Evolutionary conservation across 257 asterid species (phyloP).

Genomic region (Solanum paucissectum): DNA sequence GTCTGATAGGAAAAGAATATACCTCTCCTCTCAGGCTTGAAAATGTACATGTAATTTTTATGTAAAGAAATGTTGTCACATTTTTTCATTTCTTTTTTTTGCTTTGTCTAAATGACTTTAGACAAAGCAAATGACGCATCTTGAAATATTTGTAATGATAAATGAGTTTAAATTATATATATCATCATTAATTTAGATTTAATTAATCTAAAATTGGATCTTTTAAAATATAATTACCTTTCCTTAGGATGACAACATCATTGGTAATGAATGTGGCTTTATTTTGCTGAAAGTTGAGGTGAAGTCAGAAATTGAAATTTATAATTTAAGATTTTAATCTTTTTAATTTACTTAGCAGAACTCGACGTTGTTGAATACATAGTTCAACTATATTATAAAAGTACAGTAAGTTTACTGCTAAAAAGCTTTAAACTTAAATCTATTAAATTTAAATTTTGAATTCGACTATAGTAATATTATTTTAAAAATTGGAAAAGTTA

Average conservation of each 20-base stretch:
- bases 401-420: rapidly evolving
- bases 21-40: background rate
- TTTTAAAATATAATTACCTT: background rate
- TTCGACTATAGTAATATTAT: background rate
- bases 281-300: rapidly evolving
- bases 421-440: background rate
- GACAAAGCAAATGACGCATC: background rate
- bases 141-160: background rate
- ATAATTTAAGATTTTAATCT: background rate
- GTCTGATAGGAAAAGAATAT: background rate
- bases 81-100: background rate
- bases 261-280: rapidly evolving
- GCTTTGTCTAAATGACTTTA: background rate
- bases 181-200: background rate
- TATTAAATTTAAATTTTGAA: background rate
- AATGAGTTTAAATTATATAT: background rate
- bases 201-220: too few relatives aligned
- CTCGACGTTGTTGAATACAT: background rate
- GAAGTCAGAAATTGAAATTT: too few relatives aligned
- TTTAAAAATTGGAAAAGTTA: rapidly evolving
- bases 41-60: background rate
- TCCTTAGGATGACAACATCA: background rate
- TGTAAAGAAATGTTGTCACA: background rate
- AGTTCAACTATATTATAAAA: background rate
- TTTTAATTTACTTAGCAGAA: background rate